Conservation (phyloP, 148 eudicot species). For the Arctostaphylos glauca region DNA sequence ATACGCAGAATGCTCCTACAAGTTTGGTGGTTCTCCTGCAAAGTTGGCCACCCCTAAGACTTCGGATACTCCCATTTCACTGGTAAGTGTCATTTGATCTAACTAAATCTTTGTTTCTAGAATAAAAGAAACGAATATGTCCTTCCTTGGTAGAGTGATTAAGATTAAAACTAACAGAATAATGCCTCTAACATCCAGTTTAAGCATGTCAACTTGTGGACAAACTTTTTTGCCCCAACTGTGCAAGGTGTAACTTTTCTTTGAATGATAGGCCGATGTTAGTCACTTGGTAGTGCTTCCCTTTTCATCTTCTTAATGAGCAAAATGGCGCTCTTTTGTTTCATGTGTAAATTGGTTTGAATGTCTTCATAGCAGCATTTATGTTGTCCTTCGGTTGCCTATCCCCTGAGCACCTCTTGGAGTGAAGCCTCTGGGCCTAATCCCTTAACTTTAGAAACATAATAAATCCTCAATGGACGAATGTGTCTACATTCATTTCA, state of each 20-base stretch:
- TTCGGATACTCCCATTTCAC: conserved; percentile 31
- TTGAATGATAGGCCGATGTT: background rate
- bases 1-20: conserved; percentile 71
- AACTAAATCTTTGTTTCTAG: background rate
- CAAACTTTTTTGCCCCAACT: background rate
- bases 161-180: background rate
- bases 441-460: background rate
- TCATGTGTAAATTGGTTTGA: background rate
- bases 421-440: background rate
- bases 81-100: conserved; percentile 31
- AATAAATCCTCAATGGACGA: background rate
- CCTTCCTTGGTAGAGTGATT: background rate
- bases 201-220: background rate
- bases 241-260: background rate
- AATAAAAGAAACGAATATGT: background rate
- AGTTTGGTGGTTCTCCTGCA: conserved; percentile 50
- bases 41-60: conserved; percentile 34
- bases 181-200: background rate
- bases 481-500: background rate
- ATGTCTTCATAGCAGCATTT: background rate
- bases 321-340: background rate
- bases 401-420: background rate
- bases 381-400: background rate
- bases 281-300: background rate
- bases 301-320: background rate